Percentiles rank a stretch among this genome's conserved stretches.
These are phyloP conservation scores for Pisolithus marmoratus DNA, from an alignment of 768 basidiomycete genomes.

Conservation along the genomic window DNA sequence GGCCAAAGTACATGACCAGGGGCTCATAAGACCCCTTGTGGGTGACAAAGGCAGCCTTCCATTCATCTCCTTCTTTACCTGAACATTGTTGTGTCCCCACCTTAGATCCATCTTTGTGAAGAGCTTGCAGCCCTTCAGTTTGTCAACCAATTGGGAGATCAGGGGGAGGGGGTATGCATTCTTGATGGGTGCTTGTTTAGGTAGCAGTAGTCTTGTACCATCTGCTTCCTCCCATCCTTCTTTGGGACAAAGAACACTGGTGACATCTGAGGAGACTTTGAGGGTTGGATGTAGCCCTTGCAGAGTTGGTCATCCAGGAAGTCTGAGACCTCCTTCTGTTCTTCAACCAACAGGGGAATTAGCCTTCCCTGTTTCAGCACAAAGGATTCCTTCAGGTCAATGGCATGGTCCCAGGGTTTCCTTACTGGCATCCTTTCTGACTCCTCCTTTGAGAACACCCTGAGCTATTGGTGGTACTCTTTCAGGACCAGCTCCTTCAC, in stretches of 20 bases:
- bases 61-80: slow-evolving; percentile 27
- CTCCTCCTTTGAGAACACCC: slow-evolving; percentile 1
- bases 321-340: background rate
- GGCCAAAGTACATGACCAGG: slow-evolving; percentile 33
- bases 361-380: background rate
- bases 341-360: background rate
- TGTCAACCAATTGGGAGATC: background rate
- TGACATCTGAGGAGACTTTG: too few species aligned
- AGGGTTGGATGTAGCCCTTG: slow-evolving; percentile 8
- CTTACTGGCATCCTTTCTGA: background rate
- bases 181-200: slow-evolving; percentile 8
- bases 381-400: background rate
- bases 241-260: slow-evolving; percentile 8
- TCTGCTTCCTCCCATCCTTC: slow-evolving; percentile 9
- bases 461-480: background rate
- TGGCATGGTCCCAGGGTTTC: slow-evolving; percentile 6
- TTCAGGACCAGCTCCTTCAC: background rate
- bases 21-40: slow-evolving; percentile 19
- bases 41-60: slow-evolving; percentile 37
- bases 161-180: too few species aligned
- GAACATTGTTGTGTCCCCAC: slow-evolving; percentile 21
- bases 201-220: slow-evolving; percentile 14
- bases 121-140: background rate
- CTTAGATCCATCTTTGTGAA: slow-evolving; percentile 4
- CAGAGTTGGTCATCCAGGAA: background rate